phyloP scores from a whole-genome alignment of 2,329 filamentous ascomycete species.

The Microcyclosporella mali region DNA sequence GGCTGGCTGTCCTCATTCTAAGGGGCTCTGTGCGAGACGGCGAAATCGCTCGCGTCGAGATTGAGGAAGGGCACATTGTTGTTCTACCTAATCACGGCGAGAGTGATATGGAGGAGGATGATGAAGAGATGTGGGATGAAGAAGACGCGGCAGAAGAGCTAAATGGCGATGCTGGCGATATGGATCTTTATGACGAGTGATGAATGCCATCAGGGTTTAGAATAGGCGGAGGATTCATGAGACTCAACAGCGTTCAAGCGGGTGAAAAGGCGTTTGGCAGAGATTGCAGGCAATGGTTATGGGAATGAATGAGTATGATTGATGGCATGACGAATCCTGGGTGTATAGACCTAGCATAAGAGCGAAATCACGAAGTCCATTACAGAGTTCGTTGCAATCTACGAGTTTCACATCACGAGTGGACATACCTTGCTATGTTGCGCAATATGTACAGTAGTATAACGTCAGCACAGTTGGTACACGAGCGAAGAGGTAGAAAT shows the following conservation, averaged over 20 bases:
- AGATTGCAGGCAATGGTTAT: not conserved
- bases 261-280: slow-evolving; percentile 2
- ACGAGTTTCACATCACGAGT: no score
- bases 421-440: no score
- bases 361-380: not conserved
- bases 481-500: no score
- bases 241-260: slow-evolving; percentile 18
- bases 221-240: slow-evolving; percentile 1
- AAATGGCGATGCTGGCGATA: slow-evolving; percentile 48
- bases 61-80: slow-evolving; percentile 71
- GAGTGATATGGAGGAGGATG: slow-evolving; percentile 49
- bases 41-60: slow-evolving; percentile 70
- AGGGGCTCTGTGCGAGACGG: slow-evolving; percentile 79
- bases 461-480: no score
- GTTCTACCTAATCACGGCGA: slow-evolving; percentile 78
- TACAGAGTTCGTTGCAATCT: no score
- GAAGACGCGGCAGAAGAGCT: slow-evolving; percentile 68
- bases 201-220: not conserved
- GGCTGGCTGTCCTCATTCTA: slow-evolving; percentile 83
- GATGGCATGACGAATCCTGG: not conserved
- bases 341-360: slow-evolving; percentile 4
- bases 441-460: no score
- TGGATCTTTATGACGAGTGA: slow-evolving; percentile 56
- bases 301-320: not conserved
- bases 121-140: slow-evolving; percentile 67